Conservation (phyloP, 2,329 filamentous ascomycete genomes). For the Xylaria sp. region DNA sequence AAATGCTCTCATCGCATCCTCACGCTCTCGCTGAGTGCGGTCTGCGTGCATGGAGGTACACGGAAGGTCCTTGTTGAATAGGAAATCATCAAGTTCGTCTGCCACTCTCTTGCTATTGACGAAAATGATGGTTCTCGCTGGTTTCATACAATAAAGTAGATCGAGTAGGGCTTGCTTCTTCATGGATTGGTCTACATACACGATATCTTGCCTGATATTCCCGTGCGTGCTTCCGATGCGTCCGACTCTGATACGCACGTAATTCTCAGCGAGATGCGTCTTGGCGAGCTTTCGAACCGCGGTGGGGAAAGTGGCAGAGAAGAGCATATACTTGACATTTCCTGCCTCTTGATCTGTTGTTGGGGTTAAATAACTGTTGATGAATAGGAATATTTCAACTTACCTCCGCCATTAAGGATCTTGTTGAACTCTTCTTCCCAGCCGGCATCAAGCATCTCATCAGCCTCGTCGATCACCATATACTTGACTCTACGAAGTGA, state of each 20-base stretch:
- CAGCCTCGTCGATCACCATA: conserved; percentile 90
- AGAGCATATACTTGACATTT: conserved; percentile 79
- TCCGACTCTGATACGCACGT: conserved; percentile 86
- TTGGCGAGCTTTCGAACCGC: conserved; percentile 79
- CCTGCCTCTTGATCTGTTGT: conserved; percentile 77
- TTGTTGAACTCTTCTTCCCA: conserved; percentile 81
- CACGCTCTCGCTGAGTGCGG: conserved; percentile 89
- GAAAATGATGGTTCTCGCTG: conserved; percentile 87
- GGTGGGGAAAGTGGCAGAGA: conserved; percentile 94
- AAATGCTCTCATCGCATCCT: conserved; percentile 90
- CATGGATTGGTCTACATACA: conserved; percentile 70
- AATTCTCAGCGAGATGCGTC: conserved; percentile 77
- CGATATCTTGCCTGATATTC: conserved; percentile 84
- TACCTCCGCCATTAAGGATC: conserved; percentile 85
- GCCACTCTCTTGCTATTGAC: conserved; percentile 83
- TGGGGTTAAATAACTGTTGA: conserved; percentile 41
- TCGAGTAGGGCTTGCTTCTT: conserved; percentile 80
- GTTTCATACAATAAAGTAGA: conserved; percentile 75
- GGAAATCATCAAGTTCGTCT: conserved; percentile 86
- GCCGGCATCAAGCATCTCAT: conserved; percentile 85
- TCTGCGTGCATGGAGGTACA: conserved; percentile 89
- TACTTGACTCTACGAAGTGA: conserved; percentile 82
- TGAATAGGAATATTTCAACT: conserved; percentile 49
- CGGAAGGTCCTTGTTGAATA: conserved; percentile 83
- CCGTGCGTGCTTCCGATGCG: conserved; percentile 83